A percentile compares a stretch with the other conserved stretches of the same genome.
Conservation (phyloP, 371 early-diverging fungal species). For the Apophysomyces trapeziformis region DNA sequence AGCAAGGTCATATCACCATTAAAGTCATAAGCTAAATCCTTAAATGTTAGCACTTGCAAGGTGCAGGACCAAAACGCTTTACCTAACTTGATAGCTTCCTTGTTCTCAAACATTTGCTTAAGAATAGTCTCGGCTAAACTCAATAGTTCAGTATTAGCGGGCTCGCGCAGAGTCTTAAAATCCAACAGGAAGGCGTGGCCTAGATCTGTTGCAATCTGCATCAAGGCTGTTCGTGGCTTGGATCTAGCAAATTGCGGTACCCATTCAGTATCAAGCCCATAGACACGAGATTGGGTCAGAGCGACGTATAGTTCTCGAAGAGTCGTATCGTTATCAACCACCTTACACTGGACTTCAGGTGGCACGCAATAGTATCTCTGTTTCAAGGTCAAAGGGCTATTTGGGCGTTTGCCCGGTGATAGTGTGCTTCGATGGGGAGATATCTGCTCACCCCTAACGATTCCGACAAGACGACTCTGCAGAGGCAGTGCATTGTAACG, state of each 20-base stretch:
- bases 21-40: conserved; percentile 44
- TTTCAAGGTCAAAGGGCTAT: neutral
- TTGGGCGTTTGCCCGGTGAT: conserved; percentile 20
- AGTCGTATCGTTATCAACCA: conserved; percentile 35
- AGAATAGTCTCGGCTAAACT: conserved; percentile 29
- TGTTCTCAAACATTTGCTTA: conserved; percentile 32
- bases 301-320: conserved; percentile 31
- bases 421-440: conserved; percentile 30
- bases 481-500: conserved; percentile 35
- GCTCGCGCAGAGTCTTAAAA: conserved; percentile 31
- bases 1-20: conserved; percentile 43
- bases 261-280: conserved; percentile 56
- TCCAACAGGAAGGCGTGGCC: conserved; percentile 45
- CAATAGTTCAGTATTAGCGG: conserved; percentile 24
- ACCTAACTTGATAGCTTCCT: conserved; percentile 38
- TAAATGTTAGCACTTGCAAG: neutral
- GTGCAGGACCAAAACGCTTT: conserved; percentile 4
- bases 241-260: conserved; percentile 43
- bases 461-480: conserved; percentile 32
- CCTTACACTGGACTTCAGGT: conserved; percentile 20
- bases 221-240: conserved; percentile 36
- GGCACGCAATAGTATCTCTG: conserved; percentile 31
- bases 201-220: conserved; percentile 49
- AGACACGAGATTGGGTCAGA: conserved; percentile 22
- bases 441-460: conserved; percentile 43